Conservation (phyloP, 495 filamentous ascomycete species). For the Annulohypoxylon stygium region DNA sequence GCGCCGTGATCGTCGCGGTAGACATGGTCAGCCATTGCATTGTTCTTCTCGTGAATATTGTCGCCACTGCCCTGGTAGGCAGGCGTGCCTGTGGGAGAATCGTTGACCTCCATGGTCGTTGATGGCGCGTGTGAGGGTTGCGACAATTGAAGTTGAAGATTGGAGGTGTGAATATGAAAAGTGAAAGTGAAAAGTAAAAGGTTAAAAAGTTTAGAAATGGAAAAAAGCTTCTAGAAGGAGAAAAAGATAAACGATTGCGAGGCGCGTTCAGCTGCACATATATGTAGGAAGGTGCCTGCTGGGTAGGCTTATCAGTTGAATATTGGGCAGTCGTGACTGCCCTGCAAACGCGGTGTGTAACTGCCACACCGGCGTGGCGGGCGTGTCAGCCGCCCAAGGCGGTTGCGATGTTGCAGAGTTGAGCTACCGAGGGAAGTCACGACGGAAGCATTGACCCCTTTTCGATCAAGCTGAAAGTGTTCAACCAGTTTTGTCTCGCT, state of each 20-base stretch:
- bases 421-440: background rate
- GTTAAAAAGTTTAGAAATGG: background rate
- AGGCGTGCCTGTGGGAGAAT: background rate
- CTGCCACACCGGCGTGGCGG: background rate
- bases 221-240: conserved; percentile 1
- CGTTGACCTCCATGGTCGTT: conserved; percentile 17
- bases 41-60: conserved; percentile 20
- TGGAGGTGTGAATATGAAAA: background rate
- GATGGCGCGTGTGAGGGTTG: background rate
- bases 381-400: background rate
- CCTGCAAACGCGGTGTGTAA: background rate
- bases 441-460: conserved; percentile 2
- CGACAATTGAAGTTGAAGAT: background rate
- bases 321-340: background rate
- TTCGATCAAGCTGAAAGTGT: background rate
- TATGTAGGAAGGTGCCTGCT: background rate
- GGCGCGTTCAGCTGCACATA: background rate
- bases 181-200: background rate
- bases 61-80: conserved; percentile 20
- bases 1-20: conserved; percentile 35
- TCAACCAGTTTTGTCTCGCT: background rate
- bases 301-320: background rate
- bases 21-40: background rate
- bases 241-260: background rate
- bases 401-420: background rate